Percentiles rank a stretch among this genome's conserved stretches.
Conservation (phyloP, 345 rosid genomes). For the Schrenkiella parvula region DNA sequence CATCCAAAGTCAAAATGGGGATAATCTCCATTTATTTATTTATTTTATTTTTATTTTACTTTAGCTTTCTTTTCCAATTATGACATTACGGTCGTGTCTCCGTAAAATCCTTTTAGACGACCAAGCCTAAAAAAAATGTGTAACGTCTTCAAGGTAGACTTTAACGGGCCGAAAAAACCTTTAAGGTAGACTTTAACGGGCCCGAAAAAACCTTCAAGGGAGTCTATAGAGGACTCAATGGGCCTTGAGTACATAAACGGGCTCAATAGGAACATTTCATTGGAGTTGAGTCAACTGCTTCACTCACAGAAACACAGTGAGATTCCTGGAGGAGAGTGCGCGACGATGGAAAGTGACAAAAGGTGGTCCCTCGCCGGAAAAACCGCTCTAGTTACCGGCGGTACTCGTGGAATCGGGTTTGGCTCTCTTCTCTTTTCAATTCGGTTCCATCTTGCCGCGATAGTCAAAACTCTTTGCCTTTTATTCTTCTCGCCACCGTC, state of each 20-base stretch:
- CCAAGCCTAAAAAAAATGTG: background rate
- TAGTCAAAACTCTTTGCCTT: background rate
- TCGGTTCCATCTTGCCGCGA: background rate
- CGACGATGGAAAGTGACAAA: constrained; percentile 16
- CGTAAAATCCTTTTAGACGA: background rate
- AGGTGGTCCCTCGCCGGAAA: constrained; percentile 69
- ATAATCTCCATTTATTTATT: background rate
- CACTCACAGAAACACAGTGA: background rate
- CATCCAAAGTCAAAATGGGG: constrained; percentile 24
- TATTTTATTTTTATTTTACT: background rate
- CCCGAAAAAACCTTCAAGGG: no score
- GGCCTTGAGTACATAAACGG: background rate
- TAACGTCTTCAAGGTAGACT: background rate
- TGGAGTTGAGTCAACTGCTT: background rate
- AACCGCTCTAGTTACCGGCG: constrained; percentile 83
- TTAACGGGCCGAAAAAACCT: no score
- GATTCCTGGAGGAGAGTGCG: constrained; percentile 29
- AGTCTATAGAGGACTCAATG: background rate
- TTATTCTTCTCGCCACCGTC: background rate
- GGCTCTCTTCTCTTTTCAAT: background rate
- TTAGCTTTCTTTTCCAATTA: background rate
- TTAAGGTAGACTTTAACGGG: no score
- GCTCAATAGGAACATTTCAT: background rate
- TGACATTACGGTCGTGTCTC: background rate
- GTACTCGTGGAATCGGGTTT: constrained; percentile 90